Base-by-base conservation (phyloP, 2,329 filamentous ascomycete genomes). In the Gnomoniopsis smithogilvyi region DNA sequence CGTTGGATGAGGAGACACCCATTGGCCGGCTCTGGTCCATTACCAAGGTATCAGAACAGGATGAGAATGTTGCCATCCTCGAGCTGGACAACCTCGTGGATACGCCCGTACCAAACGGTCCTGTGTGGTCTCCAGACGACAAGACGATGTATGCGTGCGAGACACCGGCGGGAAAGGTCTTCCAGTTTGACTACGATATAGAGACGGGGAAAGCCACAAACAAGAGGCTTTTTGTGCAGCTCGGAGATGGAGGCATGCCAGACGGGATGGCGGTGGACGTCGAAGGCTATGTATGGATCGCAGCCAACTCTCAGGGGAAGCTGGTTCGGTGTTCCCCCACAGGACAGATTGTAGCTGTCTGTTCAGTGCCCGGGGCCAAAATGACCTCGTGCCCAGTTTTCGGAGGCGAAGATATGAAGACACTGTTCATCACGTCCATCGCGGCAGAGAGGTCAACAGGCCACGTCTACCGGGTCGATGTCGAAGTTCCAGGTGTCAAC, bases 1-100 rank as follows among this genome's bases (percentile, higher is more conserved):
- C 65, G 17, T 51, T 63, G 17, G 63, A 67, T 22, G 64, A 68
- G 46, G 57, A 66, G 57, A 59, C 53, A 6, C 51, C 58, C 12
- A 59, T 67, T 36, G 66, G 64, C 12, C 61, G 64, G 46, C 63
- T 67, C 6, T 67, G 65, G 65, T 61, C 65, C 51, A 54, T 66
- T 33, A 22, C 60, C 12, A 52, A 51, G n/a, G 62, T 49, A 2
- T 49, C 45, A 11, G 59, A 52, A 19, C 36, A 58, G 26, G 62
- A 62, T 6, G 60, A 54, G 38, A 34, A 47, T 7, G 51, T 52
- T 24, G 54, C 54, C 24, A 49, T 58, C 34, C 53, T 49, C 21
- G 61, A 55, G 41, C 21, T 58, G 48, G 54, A 56, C 24, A 51
- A 26, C 6, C 61, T 60, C 17, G 62, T 65, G 21, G 58, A 54